Conservation (phyloP, 2,329 filamentous ascomycete genomes). For the Calonectria henricotiae region DNA sequence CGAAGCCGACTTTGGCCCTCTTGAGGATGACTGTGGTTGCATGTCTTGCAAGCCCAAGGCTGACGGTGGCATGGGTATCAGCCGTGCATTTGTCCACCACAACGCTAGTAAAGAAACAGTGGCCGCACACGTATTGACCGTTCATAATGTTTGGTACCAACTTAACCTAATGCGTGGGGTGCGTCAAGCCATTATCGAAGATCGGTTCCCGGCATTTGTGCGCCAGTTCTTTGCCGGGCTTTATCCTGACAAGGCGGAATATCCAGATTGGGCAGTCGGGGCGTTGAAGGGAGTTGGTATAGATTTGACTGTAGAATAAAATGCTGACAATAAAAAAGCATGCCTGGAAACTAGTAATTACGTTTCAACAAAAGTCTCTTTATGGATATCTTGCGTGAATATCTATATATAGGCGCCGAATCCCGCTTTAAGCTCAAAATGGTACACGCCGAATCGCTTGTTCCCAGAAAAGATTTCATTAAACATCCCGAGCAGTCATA, state of each 20-base stretch:
- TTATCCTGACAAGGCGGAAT: conserved; percentile 76
- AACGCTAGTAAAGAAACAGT: conserved; percentile 95
- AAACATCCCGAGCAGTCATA: conserved; percentile 46
- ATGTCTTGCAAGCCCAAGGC: conserved; percentile 79
- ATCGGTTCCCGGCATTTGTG: conserved; percentile 85
- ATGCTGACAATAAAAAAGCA: conserved; percentile 23
- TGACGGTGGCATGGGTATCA: conserved; percentile 84
- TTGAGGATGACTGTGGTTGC: conserved; percentile 89
- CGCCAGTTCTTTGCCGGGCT: conserved; percentile 83
- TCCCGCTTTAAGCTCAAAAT: conserved; percentile 39
- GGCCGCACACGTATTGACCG: conserved; percentile 86
- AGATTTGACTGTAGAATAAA: conserved; percentile 64
- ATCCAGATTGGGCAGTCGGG: conserved; percentile 88
- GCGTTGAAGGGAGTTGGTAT: conserved; percentile 87
- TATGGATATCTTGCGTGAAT: conserved; percentile 29
- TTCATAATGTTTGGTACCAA: conserved; percentile 97
- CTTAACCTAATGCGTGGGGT: conserved; percentile 85
- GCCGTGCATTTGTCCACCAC: conserved; percentile 92
- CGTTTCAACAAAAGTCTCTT: conserved; percentile 14
- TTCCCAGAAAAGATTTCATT: conserved; percentile 44
- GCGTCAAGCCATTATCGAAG: conserved; percentile 85
- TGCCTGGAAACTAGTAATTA: background rate
- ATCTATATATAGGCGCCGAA: conserved; percentile 41
- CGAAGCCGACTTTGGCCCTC: conserved; percentile 84
- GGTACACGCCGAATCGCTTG: conserved; percentile 30